Percentiles rank a stretch among this genome's conserved stretches.
Evolutionary conservation across 2,329 filamentous ascomycete genomes (phyloP).

Genomic region (Diaporthe australafricana): DNA sequence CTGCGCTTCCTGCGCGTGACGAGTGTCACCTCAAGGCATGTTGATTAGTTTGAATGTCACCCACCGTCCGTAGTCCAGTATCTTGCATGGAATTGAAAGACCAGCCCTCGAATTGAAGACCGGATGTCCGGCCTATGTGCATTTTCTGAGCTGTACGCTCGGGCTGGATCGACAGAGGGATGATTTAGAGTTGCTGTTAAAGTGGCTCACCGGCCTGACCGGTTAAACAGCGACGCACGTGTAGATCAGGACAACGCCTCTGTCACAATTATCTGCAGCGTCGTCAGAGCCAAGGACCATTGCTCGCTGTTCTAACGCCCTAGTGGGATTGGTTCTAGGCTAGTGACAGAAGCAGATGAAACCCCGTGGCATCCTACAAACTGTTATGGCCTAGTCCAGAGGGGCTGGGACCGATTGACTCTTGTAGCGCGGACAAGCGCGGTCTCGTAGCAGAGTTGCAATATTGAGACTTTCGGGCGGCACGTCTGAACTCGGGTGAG

Average conservation of each 20-base stretch:
- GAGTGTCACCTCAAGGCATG: neutral
- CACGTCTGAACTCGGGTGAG: neutral
- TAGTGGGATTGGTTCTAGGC: neutral
- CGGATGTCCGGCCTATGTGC: no score
- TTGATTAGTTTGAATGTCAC: neutral
- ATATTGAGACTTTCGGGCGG: no score
- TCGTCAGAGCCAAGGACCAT: neutral
- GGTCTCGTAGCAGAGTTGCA: neutral
- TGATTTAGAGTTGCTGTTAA: neutral
- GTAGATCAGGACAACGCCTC: neutral
- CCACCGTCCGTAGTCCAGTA: neutral
- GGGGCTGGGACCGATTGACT: neutral
- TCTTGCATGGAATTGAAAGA: no score
- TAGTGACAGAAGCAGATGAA: slow-evolving; percentile 13
- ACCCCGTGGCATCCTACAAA: slow-evolving; percentile 3
- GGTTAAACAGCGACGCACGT: neutral
- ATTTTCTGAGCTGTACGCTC: neutral
- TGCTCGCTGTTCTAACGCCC: no score
- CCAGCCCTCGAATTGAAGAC: no score
- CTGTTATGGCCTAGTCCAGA: neutral
- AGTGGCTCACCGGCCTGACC: neutral
- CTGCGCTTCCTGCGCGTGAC: slow-evolving; percentile 3
- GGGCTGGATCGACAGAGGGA: neutral
- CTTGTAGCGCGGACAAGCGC: neutral
- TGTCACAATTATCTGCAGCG: neutral